Conservation (phyloP, 176 grass and related monocot species). For the Metroxylon sagu region DNA sequence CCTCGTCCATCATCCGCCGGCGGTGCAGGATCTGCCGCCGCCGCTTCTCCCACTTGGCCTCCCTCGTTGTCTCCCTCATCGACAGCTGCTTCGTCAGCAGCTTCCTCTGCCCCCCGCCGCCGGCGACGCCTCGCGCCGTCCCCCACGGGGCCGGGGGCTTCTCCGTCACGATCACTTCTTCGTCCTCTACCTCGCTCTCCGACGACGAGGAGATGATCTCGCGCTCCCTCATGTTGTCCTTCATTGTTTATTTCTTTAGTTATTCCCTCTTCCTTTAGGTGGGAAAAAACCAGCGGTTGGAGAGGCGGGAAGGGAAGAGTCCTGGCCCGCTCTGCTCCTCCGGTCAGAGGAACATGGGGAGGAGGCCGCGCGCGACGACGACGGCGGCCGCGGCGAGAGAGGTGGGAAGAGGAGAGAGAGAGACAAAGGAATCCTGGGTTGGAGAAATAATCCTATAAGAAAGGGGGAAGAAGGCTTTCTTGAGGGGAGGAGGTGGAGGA, state of each 20-base stretch:
- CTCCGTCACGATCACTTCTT: not conserved
- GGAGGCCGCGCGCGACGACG: too few relatives aligned
- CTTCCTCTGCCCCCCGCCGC: conserved; percentile 15
- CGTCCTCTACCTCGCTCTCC: conserved; percentile 20
- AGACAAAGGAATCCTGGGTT: not conserved
- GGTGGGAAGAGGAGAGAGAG: conserved; percentile 2
- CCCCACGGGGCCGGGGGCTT: not conserved
- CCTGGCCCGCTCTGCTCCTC: too few relatives aligned
- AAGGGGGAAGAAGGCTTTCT: conserved; percentile 1
- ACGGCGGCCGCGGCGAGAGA: not conserved
- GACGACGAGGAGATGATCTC: conserved; percentile 12
- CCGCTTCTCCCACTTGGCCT: conserved; percentile 51
- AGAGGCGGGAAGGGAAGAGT: too few relatives aligned
- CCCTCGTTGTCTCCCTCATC: conserved; percentile 44
- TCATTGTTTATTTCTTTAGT: not conserved
- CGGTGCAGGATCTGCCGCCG: conserved; percentile 31
- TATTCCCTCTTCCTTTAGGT: not conserved
- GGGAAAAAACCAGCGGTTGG: too few relatives aligned
- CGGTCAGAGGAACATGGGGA: too few relatives aligned
- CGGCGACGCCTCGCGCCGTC: not conserved
- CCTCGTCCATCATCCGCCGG: not conserved
- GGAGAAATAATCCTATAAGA: not conserved
- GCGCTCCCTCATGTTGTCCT: not conserved
- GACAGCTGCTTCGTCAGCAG: conserved; percentile 36
- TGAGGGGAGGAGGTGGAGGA: conserved; percentile 2